These are phyloP conservation scores for Populus hybrid DNA, from an alignment of 441 rosid species.

Conservation along the genomic window DNA sequence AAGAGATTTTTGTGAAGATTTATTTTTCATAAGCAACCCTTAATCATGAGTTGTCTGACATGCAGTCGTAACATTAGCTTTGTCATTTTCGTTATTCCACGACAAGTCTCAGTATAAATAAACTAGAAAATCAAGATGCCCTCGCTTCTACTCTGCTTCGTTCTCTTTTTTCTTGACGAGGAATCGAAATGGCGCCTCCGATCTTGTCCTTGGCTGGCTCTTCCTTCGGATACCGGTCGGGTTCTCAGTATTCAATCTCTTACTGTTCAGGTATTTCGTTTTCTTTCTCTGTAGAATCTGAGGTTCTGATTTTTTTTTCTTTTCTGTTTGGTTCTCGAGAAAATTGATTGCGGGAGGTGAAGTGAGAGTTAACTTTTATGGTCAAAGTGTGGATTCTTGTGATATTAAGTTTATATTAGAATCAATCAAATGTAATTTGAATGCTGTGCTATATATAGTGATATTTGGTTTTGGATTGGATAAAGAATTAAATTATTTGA, in stretches of 20 bases:
- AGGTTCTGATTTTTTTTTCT: not conserved
- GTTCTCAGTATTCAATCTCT: conserved; percentile 97
- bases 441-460: not conserved
- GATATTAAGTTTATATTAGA: not conserved
- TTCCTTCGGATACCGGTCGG: conserved; percentile 93
- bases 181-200: conserved; percentile 62
- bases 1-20: too few species aligned
- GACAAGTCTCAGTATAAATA: too few species aligned
- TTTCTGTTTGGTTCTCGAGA: conserved; percentile 3
- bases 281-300: not conserved
- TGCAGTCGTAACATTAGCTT: too few species aligned
- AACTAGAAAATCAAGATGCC: too few species aligned
- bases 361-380: not conserved
- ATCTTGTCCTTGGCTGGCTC: conserved; percentile 64
- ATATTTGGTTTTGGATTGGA: not conserved
- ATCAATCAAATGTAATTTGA: too few species aligned
- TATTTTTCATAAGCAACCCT: too few species aligned
- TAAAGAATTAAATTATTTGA: too few species aligned
- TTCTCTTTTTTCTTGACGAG: conserved; percentile 14
- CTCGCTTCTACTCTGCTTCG: not conserved
- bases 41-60: too few species aligned
- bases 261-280: conserved; percentile 68
- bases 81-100: too few species aligned
- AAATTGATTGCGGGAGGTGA: not conserved
- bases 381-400: not conserved